These are phyloP conservation scores for Hansenula sp. DNA, from an alignment of 1,139 yeast species.

Conservation along the genomic window DNA sequence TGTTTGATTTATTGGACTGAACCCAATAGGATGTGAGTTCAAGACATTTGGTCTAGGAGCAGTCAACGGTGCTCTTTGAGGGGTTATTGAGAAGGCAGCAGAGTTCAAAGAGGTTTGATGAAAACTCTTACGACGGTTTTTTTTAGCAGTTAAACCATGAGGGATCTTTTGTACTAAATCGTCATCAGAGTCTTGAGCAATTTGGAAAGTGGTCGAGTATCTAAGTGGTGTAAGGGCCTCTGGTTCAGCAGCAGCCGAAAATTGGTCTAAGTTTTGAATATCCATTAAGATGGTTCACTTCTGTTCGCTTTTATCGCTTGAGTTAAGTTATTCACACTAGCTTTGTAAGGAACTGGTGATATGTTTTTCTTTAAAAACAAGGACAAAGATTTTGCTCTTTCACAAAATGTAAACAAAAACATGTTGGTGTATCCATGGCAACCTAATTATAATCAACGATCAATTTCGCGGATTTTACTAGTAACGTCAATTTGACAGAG, in stretches of 20 bases:
- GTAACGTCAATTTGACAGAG: too few relatives aligned
- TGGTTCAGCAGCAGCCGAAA: slow-evolving; percentile 11
- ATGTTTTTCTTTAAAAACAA: not conserved
- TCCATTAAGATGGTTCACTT: slow-evolving; percentile 4
- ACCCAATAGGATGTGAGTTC: slow-evolving; percentile 18
- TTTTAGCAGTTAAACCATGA: slow-evolving; percentile 43
- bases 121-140: slow-evolving; percentile 30
- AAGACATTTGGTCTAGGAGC: slow-evolving; percentile 32
- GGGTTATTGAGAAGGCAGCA: slow-evolving; percentile 14
- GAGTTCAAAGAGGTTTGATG: slow-evolving; percentile 10
- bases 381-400: not conserved
- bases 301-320: not conserved
- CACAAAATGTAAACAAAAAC: slow-evolving; percentile 1
- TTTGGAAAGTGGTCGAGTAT: slow-evolving; percentile 10
- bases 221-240: slow-evolving; percentile 21
- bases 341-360: not conserved
- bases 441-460: not conserved
- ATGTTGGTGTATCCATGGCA: not conserved
- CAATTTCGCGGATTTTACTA: too few relatives aligned
- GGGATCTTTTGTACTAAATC: slow-evolving; percentile 34
- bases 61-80: slow-evolving; percentile 33
- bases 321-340: not conserved
- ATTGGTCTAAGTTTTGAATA: slow-evolving; percentile 4
- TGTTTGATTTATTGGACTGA: slow-evolving; percentile 11
- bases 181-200: slow-evolving; percentile 11